phyloP scores from a whole-genome alignment of 164 flowering plant genomes.

The Chimonanthus praecox region DNA sequence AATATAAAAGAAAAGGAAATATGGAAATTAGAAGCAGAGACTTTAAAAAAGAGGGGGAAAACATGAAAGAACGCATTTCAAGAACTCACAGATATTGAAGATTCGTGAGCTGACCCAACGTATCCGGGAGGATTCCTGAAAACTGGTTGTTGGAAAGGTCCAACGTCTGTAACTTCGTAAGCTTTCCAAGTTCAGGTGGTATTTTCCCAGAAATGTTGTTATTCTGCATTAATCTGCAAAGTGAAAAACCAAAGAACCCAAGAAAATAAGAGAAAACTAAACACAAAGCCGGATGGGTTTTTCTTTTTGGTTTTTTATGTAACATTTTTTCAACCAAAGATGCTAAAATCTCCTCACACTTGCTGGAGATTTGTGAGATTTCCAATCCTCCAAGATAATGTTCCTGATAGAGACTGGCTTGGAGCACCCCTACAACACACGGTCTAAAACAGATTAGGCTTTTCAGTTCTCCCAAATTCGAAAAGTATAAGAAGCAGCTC shows the following conservation, averaged over 20 bases:
- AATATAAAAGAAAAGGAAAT: not conserved
- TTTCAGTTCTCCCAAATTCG: not conserved
- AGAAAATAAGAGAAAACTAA: not conserved
- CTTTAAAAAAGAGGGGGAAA: slow-evolving; percentile 1
- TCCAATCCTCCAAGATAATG: slow-evolving; percentile 55
- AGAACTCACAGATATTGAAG: slow-evolving; percentile 77
- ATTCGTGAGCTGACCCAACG: slow-evolving; percentile 52
- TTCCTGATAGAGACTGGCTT: slow-evolving; percentile 82
- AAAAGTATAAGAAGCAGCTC: no score
- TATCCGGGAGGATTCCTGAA: slow-evolving; percentile 48
- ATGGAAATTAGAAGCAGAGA: slow-evolving; percentile 9
- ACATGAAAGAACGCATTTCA: slow-evolving; percentile 4
- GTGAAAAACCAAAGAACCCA: slow-evolving; percentile 20
- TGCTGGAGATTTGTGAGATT: slow-evolving; percentile 84
- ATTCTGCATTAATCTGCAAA: slow-evolving; percentile 71
- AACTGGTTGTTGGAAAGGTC: slow-evolving; percentile 84
- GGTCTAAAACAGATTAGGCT: not conserved
- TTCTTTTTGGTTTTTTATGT: no score
- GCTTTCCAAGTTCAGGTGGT: slow-evolving; percentile 65
- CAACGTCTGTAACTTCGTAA: slow-evolving; percentile 68
- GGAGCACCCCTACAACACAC: slow-evolving; percentile 73
- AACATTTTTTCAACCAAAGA: not conserved
- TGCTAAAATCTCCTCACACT: slow-evolving; percentile 51
- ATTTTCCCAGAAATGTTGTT: slow-evolving; percentile 81
- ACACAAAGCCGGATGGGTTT: slow-evolving; percentile 5